Conservation (phyloP, 345 rosid species). For the sweet orange (Citrus sinensis) region DVS_A1.0 CM039168.1:27881001-27881500, state of each 20-base stretch:
- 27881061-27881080: neutral
- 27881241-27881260: neutral
- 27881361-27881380: constrained; percentile 64
- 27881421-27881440: constrained; percentile 84
- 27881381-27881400: constrained; percentile 91
- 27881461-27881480: neutral
- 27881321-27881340: neutral
- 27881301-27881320: neutral
- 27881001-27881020: neutral
- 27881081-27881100: neutral
- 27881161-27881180: neutral
- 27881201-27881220: neutral
- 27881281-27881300: neutral
- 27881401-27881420: constrained; percentile 63
- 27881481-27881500: neutral
- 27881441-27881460: constrained; percentile 2
- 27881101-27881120: neutral
- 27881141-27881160: neutral
- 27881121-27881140: neutral
- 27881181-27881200: neutral
- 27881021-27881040: neutral
- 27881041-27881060: neutral
- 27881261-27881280: neutral
- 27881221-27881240: neutral
- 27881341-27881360: constrained; percentile 7